phyloP scores from a whole-genome alignment of 2,329 filamentous ascomycete genomes.

The Calonectria pauciramosa region DNA sequence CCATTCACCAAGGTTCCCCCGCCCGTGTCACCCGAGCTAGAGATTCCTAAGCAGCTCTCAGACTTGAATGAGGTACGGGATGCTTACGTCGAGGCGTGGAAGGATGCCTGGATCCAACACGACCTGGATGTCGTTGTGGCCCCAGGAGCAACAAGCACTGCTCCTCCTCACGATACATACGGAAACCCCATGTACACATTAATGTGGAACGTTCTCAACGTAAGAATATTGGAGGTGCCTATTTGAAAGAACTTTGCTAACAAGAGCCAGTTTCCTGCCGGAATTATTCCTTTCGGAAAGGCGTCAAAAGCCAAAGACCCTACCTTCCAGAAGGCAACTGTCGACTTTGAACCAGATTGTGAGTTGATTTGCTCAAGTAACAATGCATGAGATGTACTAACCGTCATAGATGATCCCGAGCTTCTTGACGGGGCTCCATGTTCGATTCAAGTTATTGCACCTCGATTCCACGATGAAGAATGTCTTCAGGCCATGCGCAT shows the following conservation, averaged over 20 bases:
- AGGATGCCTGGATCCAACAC: slow-evolving; percentile 31
- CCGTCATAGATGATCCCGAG: slow-evolving; percentile 28
- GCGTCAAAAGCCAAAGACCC: slow-evolving; percentile 34
- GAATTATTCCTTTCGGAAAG: slow-evolving; percentile 36
- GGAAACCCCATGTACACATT: slow-evolving; percentile 38
- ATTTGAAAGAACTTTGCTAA: background rate
- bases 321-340: slow-evolving; percentile 22
- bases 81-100: slow-evolving; percentile 32
- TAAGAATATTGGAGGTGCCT: background rate
- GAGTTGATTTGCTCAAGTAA: background rate
- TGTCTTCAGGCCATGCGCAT: slow-evolving; percentile 39
- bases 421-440: slow-evolving; percentile 33
- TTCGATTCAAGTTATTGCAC: slow-evolving; percentile 35
- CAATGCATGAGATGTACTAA: background rate
- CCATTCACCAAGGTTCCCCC: slow-evolving; percentile 30
- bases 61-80: slow-evolving; percentile 15
- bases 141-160: slow-evolving; percentile 32
- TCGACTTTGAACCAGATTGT: slow-evolving; percentile 41
- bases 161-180: slow-evolving; percentile 40
- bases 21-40: slow-evolving; percentile 29
- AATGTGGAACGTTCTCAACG: slow-evolving; percentile 43
- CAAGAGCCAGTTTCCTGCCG: slow-evolving; percentile 32
- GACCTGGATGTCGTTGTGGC: slow-evolving; percentile 36
- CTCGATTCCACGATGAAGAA: slow-evolving; percentile 39
- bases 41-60: slow-evolving; percentile 1